phyloP scores from a whole-genome alignment of 2,329 filamentous ascomycete species.

The Paracorniculantispora psalliotae region DNA sequence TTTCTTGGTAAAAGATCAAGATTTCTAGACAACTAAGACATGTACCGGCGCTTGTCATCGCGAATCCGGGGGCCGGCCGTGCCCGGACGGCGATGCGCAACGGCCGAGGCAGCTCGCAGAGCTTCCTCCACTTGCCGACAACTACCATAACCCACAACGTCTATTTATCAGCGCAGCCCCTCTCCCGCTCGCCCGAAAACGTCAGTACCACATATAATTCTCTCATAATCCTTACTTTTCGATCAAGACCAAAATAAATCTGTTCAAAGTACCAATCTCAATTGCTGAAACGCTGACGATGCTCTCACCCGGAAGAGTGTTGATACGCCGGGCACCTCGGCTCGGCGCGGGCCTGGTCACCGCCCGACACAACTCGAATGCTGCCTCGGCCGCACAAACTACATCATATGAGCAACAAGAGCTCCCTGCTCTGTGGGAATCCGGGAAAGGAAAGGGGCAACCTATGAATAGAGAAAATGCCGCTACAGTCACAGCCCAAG shows the following conservation, averaged over 20 bases:
- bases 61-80: neutral
- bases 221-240: too few species aligned
- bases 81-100: neutral
- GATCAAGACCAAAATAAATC: neutral
- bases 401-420: neutral
- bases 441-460: neutral
- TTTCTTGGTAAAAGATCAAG: too few species aligned
- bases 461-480: too few species aligned
- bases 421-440: neutral
- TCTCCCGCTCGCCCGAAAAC: conserved; percentile 8
- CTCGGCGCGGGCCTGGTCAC: neutral
- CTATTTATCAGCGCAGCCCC: conserved; percentile 9
- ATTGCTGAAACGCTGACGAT: neutral
- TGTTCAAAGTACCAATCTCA: neutral
- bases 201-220: neutral
- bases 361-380: neutral
- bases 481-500: neutral
- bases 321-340: conserved; percentile 1
- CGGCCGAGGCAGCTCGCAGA: conserved; percentile 8
- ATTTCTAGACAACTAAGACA: too few species aligned
- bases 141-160: conserved; percentile 10
- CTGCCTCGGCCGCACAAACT: neutral
- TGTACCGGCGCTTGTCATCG: neutral
- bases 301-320: neutral
- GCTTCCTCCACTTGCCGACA: conserved; percentile 5